Conservation (phyloP, 164 flowering plant genomes). For the Macadamia tetraphylla region DNA sequence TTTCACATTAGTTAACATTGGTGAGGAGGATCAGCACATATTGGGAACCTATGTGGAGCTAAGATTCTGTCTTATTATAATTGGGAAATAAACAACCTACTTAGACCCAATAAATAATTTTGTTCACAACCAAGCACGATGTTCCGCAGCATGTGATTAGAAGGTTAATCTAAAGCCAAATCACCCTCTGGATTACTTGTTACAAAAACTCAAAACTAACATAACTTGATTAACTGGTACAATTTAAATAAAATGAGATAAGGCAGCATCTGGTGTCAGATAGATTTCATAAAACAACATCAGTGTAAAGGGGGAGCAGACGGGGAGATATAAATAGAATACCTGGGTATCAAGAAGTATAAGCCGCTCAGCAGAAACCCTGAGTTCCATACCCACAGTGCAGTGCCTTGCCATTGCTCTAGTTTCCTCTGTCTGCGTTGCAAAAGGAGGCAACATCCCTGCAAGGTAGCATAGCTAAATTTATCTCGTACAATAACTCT, state of each 20-base stretch:
- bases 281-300: background rate
- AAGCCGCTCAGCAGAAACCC: slow-evolving; percentile 72
- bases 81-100: no score
- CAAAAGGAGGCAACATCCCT: slow-evolving; percentile 94
- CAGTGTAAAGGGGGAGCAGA: background rate
- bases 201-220: background rate
- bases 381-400: slow-evolving; percentile 79
- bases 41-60: no score
- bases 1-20: no score
- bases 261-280: background rate
- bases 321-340: background rate
- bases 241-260: background rate
- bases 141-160: background rate
- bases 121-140: no score
- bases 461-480: slow-evolving; percentile 11
- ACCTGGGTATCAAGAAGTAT: slow-evolving; percentile 98
- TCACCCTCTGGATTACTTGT: background rate
- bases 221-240: background rate
- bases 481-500: slow-evolving; percentile 1
- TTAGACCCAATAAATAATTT: no score
- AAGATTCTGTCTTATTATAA: no score
- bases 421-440: slow-evolving; percentile 63
- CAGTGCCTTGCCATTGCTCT: slow-evolving; percentile 74
- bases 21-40: no score
- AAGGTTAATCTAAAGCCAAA: background rate